A percentile compares a stretch with the other conserved stretches of the same genome.
These are phyloP conservation scores for Senna siamea DNA, from an alignment of 306 rosid species.

Conservation along the genomic window DNA sequence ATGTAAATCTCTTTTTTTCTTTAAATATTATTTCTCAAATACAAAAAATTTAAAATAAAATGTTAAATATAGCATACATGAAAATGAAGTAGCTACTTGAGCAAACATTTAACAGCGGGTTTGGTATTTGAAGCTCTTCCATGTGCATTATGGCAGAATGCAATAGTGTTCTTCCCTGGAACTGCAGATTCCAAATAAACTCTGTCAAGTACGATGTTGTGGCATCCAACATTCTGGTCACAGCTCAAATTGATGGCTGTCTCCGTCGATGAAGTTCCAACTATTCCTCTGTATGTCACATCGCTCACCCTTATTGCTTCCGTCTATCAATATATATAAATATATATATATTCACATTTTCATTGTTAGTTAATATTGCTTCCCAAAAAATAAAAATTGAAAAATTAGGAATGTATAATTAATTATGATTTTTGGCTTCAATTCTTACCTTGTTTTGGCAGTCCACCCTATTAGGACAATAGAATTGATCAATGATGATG, in stretches of 20 bases:
- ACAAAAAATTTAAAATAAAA: too few species aligned
- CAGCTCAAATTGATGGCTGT: slow-evolving; percentile 52
- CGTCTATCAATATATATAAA: slow-evolving; percentile 27
- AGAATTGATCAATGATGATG: slow-evolving; percentile 59
- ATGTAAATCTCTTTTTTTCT: too few species aligned
- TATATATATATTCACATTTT: too few species aligned
- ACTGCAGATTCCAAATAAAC: slow-evolving; percentile 39
- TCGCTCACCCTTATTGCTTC: slow-evolving; percentile 50
- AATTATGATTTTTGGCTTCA: too few species aligned
- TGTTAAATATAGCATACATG: too few species aligned
- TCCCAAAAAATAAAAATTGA: too few species aligned
- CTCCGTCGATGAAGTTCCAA: slow-evolving; percentile 49
- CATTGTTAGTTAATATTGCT: too few species aligned
- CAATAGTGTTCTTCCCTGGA: slow-evolving; percentile 33
- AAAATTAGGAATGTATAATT: too few species aligned
- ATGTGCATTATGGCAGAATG: slow-evolving; percentile 52
- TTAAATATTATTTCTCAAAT: too few species aligned
- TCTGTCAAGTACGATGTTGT: slow-evolving; percentile 50
- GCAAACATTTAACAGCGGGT: slow-evolving; percentile 45
- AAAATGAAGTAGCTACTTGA: slow-evolving; percentile 20
- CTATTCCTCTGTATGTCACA: slow-evolving; percentile 45
- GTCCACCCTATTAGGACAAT: slow-evolving; percentile 37
- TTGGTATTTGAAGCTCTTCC: slow-evolving; percentile 50
- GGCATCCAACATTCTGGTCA: slow-evolving; percentile 50
- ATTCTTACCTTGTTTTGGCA: slow-evolving; percentile 46